Evolutionary conservation across 768 basidiomycete species (phyloP).

Genomic region (Suillus subalutaceus): DNA sequence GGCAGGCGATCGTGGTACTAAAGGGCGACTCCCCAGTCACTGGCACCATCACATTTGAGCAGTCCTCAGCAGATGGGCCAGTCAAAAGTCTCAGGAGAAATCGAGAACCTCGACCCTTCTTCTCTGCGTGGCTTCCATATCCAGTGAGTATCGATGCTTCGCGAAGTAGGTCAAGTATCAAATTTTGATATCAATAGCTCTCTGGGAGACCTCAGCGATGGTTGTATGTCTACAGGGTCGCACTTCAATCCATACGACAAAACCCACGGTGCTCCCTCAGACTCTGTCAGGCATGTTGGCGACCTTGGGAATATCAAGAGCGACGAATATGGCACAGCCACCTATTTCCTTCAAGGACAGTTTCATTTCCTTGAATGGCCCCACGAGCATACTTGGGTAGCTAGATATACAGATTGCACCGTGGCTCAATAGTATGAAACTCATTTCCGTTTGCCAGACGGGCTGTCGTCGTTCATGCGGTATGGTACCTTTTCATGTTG

Average conservation of each 20-base stretch:
- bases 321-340: slow-evolving; percentile 58
- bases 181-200: slow-evolving; percentile 16
- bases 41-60: slow-evolving; percentile 70
- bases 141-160: slow-evolving; percentile 52
- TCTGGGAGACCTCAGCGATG: slow-evolving; percentile 66
- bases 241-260: slow-evolving; percentile 77
- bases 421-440: slow-evolving; percentile 8
- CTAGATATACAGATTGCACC: slow-evolving; percentile 11
- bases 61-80: slow-evolving; percentile 48
- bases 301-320: slow-evolving; percentile 76
- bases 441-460: slow-evolving; percentile 44
- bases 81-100: slow-evolving; percentile 65
- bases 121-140: slow-evolving; percentile 77
- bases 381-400: slow-evolving; percentile 72
- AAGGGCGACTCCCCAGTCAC: slow-evolving; percentile 59
- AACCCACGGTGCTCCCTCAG: slow-evolving; percentile 66
- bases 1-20: slow-evolving; percentile 62
- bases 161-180: slow-evolving; percentile 24
- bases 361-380: slow-evolving; percentile 68
- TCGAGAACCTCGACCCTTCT: slow-evolving; percentile 60
- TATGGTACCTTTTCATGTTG: slow-evolving; percentile 28
- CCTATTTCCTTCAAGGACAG: slow-evolving; percentile 60
- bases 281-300: slow-evolving; percentile 66
- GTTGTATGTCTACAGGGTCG: slow-evolving; percentile 67
- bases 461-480: slow-evolving; percentile 74